Evolutionary conservation across 1,139 yeast genomes (phyloP), one percentile per base, ranked within the genome.

Genomic region (Komagataea norvegica): DNA sequence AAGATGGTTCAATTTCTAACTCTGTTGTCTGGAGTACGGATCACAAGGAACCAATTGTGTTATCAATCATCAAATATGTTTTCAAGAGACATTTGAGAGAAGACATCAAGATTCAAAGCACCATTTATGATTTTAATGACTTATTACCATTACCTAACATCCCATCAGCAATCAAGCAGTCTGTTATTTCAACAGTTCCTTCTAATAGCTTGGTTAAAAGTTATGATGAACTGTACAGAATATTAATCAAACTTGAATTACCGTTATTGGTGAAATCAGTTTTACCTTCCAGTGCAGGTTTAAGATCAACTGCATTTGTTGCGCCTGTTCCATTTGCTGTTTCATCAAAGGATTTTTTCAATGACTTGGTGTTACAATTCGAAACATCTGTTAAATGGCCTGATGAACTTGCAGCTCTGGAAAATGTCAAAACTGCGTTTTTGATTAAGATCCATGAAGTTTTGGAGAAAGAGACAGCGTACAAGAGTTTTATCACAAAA

Each of bases 361-460:
- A 84, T 48, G 88, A 83, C 36, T 79, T 81, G 19, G 71, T 89
- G 10, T 60, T 93, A 33, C 95, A 88, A 60, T 87, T 93, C 60
- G 98, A 93, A 63, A 68, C 85, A 4, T 84, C 96, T 2, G 71
- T 78, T n/a, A 78, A 79, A 59, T 93, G 98, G 99, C 98, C 99
- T 1, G 95, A 86, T 60, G 96, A 91, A 58, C 59, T 87, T 5
- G 65, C 70, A 25, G 89, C 96, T 1, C 65, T 88, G 41, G 98
- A 91, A 56, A 80, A 82, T 53, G 84, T 95, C 14, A 93, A 93
- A 57, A 74, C 91, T 26, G 98, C 97, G 6, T 86, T 93, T 50
- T 64, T 91, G 49, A 59, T 93, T 36, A 83, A 84, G 51, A 74
- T 89, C 14, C 72, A 76, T 44, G 87, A 85, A 41, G 60, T 67